A percentile compares a stretch with the other conserved stretches of the same genome.
These are phyloP conservation scores for Circinella umbellata DNA, from an alignment of 371 early-diverging fungal species.

Conservation along the genomic window DNA sequence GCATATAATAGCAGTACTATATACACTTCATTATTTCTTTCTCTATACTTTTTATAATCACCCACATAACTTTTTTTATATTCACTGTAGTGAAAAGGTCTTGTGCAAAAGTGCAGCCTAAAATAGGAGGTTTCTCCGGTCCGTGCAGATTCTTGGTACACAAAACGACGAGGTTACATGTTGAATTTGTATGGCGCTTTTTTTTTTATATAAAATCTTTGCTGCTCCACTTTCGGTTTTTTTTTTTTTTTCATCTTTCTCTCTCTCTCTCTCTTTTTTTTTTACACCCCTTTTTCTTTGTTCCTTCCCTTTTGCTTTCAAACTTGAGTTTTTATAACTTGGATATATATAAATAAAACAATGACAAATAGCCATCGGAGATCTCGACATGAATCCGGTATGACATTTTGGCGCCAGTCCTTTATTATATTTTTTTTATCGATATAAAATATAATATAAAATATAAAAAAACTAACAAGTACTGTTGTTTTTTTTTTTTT, in stretches of 20 bases:
- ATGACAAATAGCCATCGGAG: conserved; percentile 11
- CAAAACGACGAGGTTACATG: conserved; percentile 30
- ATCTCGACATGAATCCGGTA: conserved; percentile 10
- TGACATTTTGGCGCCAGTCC: background rate
- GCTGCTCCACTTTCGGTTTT: conserved; percentile 3
- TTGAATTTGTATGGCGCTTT: conserved; percentile 23
- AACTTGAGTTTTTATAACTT: background rate
- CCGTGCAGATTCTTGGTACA: conserved; percentile 31
- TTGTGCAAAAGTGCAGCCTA: conserved; percentile 13
- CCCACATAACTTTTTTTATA: too few species aligned
- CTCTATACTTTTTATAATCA: too few species aligned
- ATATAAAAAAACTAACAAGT: background rate
- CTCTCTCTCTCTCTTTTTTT: conserved; percentile 7
- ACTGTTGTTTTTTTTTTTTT: background rate
- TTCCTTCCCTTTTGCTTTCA: background rate
- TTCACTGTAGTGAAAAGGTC: background rate
- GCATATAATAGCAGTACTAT: too few species aligned
- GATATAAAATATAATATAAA: background rate
- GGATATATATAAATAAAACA: background rate
- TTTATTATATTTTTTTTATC: background rate
- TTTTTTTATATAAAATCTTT: conserved; percentile 16
- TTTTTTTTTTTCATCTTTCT: conserved; percentile 12
- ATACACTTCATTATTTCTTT: too few species aligned
- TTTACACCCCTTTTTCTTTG: background rate
- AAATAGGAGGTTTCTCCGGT: conserved; percentile 19